Conservation (phyloP, 2,329 filamentous ascomycete species). For the Fusarium sp. region DNA sequence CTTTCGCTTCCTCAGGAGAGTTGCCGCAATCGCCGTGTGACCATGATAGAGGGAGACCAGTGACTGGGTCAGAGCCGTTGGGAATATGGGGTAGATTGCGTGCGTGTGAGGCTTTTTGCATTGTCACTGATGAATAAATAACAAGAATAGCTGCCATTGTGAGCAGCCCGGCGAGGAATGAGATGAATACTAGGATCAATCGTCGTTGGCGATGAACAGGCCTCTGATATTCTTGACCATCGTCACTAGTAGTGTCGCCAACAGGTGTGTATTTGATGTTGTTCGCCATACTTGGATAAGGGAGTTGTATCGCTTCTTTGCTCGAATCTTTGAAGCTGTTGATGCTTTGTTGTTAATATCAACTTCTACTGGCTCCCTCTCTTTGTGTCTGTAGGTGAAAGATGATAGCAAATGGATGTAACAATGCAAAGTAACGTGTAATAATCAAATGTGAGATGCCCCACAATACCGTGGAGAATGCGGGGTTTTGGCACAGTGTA, state of each 20-base stretch:
- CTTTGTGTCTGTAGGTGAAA: too few relatives aligned
- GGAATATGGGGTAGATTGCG: not conserved
- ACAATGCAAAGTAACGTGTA: too few relatives aligned
- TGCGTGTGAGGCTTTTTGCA: not conserved
- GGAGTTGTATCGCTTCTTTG: too few relatives aligned
- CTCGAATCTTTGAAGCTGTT: too few relatives aligned
- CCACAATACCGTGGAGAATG: too few relatives aligned
- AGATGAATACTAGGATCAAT: not conserved
- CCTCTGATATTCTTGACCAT: not conserved
- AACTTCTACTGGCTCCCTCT: too few relatives aligned
- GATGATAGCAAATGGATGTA: too few relatives aligned
- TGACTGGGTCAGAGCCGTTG: not conserved
- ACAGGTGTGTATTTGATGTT: not conserved
- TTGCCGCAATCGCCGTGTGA: conserved; percentile 8
- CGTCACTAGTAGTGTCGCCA: not conserved
- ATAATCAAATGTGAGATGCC: too few relatives aligned
- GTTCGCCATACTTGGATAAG: too few relatives aligned
- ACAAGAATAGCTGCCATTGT: not conserved
- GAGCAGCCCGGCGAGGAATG: not conserved
- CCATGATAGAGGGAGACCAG: conserved; percentile 7
- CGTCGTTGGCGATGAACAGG: not conserved
- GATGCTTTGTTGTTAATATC: too few relatives aligned
- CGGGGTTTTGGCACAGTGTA: too few relatives aligned
- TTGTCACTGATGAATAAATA: not conserved
- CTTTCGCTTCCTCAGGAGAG: not conserved